Base-by-base conservation (phyloP, 2,329 filamentous ascomycete genomes). In the Diplodia sapinea region DNA sequence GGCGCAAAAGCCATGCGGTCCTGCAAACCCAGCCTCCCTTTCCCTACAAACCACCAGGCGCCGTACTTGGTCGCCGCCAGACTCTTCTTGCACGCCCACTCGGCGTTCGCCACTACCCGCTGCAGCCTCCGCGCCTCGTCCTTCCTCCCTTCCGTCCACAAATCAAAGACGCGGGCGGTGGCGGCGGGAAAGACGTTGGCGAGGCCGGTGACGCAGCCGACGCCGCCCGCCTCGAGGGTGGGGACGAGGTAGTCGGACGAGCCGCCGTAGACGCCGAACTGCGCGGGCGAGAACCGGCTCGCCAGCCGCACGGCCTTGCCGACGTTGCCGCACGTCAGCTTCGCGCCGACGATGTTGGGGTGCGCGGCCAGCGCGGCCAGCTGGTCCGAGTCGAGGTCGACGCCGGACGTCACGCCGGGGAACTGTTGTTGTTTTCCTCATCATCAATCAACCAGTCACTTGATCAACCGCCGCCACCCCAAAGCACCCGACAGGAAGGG, bases 231-330 rank as follows among this genome's bases (percentile, higher is more conserved):
- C 11, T 79, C 78, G 23, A 86, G 70, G 0, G 82, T 83, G 1
- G 81, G 83, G 23, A 85, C 76, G 29, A 91, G 78, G 74, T 89
- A 91, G 72, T 92, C 89, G 2, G 86, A 87, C 77, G 91, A 88
- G 0, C 89, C 90, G 2, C 88, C 88, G 70, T 86, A 91, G 3
- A 87, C 84, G 9, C 87, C 84, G 73, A 92, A 92, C 26, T 83
- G 77, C 5, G 84, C 82, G 0, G 84, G 77, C 1, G 82, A 74
- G 70, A 90, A 82, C 20, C 79, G 79, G 40, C 82, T 84, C 1
- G 84, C 80, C 3, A 88, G 77, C 3, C 86, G 82, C 15, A 85
- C 85, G 71, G 87, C 86, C 77, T 89, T 89, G 47, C 84, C 87
- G 23, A 88, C 86, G 50, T 83, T 85, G 1, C 82, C 88, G 77